phyloP scores from a whole-genome alignment of 176 grass and related monocot species.

The Hordeum marinum region DNA sequence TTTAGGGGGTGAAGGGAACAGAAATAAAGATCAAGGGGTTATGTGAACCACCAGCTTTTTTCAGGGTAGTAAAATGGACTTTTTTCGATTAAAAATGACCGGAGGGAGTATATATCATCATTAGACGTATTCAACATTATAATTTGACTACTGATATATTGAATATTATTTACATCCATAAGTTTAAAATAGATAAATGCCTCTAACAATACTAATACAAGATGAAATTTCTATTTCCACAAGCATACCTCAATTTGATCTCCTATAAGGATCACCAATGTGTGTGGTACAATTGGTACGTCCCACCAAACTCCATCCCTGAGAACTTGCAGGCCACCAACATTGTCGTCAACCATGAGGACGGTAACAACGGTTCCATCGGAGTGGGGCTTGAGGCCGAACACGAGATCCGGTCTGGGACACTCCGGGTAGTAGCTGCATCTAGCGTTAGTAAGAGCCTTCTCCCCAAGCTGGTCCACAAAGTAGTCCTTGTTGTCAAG shows the following conservation, averaged over 20 bases:
- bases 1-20: no score
- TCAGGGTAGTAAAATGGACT: no score
- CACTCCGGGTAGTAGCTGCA: conserved; percentile 55
- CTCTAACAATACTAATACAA: background rate
- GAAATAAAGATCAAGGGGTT: no score
- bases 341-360: conserved; percentile 35
- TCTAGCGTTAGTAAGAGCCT: background rate
- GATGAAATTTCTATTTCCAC: background rate
- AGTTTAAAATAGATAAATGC: background rate
- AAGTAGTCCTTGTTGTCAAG: conserved; percentile 32
- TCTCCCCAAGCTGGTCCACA: background rate
- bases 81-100: no score
- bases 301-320: conserved; percentile 39
- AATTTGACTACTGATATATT: background rate
- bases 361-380: conserved; percentile 31
- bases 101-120: no score
- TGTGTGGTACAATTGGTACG: conserved; percentile 10
- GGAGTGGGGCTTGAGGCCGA: conserved; percentile 56
- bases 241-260: conserved; percentile 45
- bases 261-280: conserved; percentile 46
- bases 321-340: conserved; percentile 44
- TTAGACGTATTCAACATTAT: background rate
- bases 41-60: no score
- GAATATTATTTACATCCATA: background rate
- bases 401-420: conserved; percentile 39